A percentile compares a stretch with the other conserved stretches of the same genome.
phyloP scores from a whole-genome alignment of 805 yeast species.

The Pichia pseudocactophila region DNA sequence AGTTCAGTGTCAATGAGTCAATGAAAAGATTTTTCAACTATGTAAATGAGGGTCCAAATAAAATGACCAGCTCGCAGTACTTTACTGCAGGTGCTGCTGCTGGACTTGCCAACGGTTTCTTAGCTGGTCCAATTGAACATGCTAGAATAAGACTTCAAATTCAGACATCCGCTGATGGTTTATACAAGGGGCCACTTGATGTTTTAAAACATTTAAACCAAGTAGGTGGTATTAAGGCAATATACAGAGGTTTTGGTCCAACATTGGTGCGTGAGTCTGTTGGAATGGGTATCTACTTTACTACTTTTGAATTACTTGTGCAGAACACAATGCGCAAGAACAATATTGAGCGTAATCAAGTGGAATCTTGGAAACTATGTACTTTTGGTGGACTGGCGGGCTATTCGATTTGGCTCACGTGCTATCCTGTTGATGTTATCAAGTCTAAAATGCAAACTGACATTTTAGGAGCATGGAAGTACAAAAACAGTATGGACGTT shows the following conservation, averaged over 20 bases:
- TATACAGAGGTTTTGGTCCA: constrained; percentile 77
- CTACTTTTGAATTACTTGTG: constrained; percentile 84
- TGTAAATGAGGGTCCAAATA: constrained; percentile 33
- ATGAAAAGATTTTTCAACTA: constrained; percentile 73
- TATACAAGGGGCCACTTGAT: constrained; percentile 65
- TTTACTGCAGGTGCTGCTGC: constrained; percentile 85
- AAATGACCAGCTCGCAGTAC: constrained; percentile 53
- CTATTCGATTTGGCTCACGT: constrained; percentile 74
- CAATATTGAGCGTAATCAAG: constrained; percentile 49
- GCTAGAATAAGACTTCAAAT: constrained; percentile 91
- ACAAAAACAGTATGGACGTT: constrained; percentile 52
- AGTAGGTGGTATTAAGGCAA: constrained; percentile 39
- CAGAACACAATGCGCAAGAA: constrained; percentile 48
- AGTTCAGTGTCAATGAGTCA: constrained; percentile 88
- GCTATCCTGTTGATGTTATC: constrained; percentile 85
- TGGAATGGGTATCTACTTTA: constrained; percentile 83
- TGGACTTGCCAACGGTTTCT: constrained; percentile 79
- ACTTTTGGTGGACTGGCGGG: constrained; percentile 88
- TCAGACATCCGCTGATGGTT: constrained; percentile 40
- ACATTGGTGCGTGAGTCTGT: constrained; percentile 77
- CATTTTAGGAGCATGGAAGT: constrained; percentile 48
- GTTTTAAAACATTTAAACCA: constrained; percentile 50
- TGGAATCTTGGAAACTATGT: constrained; percentile 85
- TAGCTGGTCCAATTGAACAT: constrained; percentile 93
- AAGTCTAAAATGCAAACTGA: constrained; percentile 85